Percentiles rank a stretch among this genome's conserved stretches.
phyloP scores from a whole-genome alignment of 2,329 filamentous ascomycete species.

The Talaromyces sp. region DNA sequence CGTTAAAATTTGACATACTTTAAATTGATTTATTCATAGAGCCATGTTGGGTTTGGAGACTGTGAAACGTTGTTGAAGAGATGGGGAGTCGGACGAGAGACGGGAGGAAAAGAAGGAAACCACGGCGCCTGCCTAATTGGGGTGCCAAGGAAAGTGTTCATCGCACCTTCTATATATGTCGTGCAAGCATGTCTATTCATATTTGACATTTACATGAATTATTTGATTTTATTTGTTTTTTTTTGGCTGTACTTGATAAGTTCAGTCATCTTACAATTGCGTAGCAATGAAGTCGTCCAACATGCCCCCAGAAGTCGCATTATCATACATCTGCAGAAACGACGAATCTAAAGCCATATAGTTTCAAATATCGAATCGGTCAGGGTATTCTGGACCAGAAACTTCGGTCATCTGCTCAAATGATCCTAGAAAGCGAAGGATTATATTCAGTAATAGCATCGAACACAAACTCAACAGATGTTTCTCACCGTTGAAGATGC shows the following conservation, averaged over 20 bases:
- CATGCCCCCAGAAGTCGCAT: conserved; percentile 8
- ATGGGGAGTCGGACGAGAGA: neutral
- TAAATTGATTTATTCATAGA: neutral
- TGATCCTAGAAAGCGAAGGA: neutral
- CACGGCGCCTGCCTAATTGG: neutral
- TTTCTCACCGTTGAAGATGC: neutral
- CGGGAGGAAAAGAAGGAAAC: neutral
- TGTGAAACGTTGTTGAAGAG: neutral
- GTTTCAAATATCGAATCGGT: conserved; percentile 1
- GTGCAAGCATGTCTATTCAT: neutral
- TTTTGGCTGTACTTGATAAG: neutral
- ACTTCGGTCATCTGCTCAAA: neutral
- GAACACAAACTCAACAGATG: neutral
- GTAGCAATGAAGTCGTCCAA: conserved; percentile 19
- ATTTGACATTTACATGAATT: neutral
- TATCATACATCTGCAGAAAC: conserved; percentile 6
- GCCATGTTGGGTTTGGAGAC: neutral
- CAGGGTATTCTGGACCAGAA: neutral
- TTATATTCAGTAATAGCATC: neutral
- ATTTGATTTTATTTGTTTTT: too few relatives aligned
- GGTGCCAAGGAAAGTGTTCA: neutral
- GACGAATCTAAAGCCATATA: neutral
- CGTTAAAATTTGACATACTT: conserved; percentile 73
- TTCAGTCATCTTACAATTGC: neutral
- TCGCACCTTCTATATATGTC: neutral